A percentile compares a stretch with the other conserved stretches of the same genome.
phyloP scores from a whole-genome alignment of 495 filamentous ascomycete genomes.

The Pyrenopolyporus hunteri region DNA sequence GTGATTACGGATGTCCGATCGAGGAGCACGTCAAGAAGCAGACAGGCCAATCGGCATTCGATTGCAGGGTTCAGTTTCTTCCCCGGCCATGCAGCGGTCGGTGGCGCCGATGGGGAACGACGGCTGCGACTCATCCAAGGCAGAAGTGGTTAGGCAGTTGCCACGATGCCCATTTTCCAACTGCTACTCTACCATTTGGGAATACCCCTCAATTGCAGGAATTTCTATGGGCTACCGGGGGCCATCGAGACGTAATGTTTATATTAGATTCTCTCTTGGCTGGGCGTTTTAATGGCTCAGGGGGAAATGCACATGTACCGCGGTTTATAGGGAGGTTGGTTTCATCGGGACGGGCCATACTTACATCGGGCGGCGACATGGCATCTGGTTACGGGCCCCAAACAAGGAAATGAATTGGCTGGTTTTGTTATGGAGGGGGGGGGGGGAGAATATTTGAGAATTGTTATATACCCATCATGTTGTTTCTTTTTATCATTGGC shows the following conservation, averaged over 20 bases:
- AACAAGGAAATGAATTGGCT: slow-evolving; percentile 18
- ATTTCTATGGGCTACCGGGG: slow-evolving; percentile 21
- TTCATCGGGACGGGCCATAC: slow-evolving; percentile 29
- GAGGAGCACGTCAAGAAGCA: slow-evolving; percentile 31
- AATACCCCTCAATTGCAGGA: slow-evolving; percentile 9
- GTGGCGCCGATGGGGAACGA: slow-evolving; percentile 36
- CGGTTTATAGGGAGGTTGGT: slow-evolving; percentile 21
- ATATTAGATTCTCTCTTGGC: slow-evolving; percentile 38
- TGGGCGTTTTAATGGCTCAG: slow-evolving; percentile 34
- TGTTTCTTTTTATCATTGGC: slow-evolving; percentile 12
- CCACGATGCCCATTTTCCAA: slow-evolving; percentile 19
- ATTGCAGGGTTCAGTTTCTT: slow-evolving; percentile 42
- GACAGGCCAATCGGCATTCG: slow-evolving; percentile 27
- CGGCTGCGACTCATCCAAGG: slow-evolving; percentile 36
- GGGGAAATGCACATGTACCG: slow-evolving; percentile 26
- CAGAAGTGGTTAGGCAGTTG: slow-evolving; percentile 28
- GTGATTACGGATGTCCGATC: slow-evolving; percentile 14
- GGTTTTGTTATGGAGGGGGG: slow-evolving; percentile 18
- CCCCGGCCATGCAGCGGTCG: slow-evolving; percentile 31
- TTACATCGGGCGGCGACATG: slow-evolving; percentile 27
- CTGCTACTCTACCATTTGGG: slow-evolving; percentile 29
- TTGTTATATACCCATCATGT: slow-evolving; percentile 35
- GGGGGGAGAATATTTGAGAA: slow-evolving; percentile 27
- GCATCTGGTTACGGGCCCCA: slow-evolving; percentile 13
- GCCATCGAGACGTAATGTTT: slow-evolving; percentile 36